Conservation (phyloP, 331 rosid species). For the Cydonia oblonga region DNA sequence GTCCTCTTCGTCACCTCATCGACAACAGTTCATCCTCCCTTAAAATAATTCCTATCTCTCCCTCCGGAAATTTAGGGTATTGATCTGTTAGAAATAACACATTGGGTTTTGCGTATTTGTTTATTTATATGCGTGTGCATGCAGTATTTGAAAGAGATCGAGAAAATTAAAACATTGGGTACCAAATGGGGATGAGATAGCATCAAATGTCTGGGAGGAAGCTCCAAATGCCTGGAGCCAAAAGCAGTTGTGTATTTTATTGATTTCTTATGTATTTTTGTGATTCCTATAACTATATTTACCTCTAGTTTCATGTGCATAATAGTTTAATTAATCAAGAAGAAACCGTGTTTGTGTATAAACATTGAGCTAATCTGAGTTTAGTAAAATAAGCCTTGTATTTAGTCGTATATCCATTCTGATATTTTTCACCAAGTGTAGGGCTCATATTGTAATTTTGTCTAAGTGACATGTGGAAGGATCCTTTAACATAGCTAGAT, state of each 20-base stretch:
- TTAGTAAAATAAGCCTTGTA: too few relatives aligned
- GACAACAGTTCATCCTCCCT: background rate
- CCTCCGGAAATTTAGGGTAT: constrained; percentile 18
- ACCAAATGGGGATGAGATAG: constrained; percentile 30
- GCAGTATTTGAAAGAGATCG: constrained; percentile 7
- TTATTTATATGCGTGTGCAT: constrained; percentile 1
- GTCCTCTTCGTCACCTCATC: background rate
- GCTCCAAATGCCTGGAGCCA: constrained; percentile 46
- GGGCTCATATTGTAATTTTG: too few relatives aligned
- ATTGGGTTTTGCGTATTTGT: constrained; percentile 20
- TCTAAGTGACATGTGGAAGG: too few relatives aligned
- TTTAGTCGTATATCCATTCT: too few relatives aligned
- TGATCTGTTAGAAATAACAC: constrained; percentile 9
- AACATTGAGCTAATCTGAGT: too few relatives aligned
- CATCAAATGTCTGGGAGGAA: constrained; percentile 30
- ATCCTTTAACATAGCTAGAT: too few relatives aligned
- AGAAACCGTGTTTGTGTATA: constrained; percentile 1
- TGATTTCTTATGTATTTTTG: background rate
- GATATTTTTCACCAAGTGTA: too few relatives aligned
- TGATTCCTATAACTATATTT: constrained; percentile 1
- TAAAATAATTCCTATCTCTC: constrained; percentile 11
- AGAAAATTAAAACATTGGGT: constrained; percentile 30
- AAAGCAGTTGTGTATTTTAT: constrained; percentile 24
- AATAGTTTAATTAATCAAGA: background rate
- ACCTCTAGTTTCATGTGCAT: background rate